phyloP scores from a whole-genome alignment of 768 basidiomycete genomes.

The Hygrocybe punicea region DNA sequence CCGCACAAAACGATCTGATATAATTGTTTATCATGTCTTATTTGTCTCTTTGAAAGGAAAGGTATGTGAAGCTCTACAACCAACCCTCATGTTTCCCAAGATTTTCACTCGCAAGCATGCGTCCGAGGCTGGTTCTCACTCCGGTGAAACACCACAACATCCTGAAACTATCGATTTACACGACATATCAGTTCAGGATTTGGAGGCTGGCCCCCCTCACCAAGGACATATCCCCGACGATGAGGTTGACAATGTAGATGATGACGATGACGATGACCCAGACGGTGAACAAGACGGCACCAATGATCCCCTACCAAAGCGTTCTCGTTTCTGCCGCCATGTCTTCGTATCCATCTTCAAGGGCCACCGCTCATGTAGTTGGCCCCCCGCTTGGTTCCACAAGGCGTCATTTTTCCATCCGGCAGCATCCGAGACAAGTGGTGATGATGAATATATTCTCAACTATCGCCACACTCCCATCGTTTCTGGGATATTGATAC shows the following conservation, averaged over 20 bases:
- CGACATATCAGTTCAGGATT: too few relatives aligned
- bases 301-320: constrained; percentile 3
- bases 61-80: too few relatives aligned
- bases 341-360: background rate
- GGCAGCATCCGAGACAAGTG: constrained; percentile 20
- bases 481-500: constrained; percentile 64
- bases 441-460: constrained; percentile 38
- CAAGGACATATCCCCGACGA: constrained; percentile 5
- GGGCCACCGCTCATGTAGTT: background rate
- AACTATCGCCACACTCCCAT: constrained; percentile 65
- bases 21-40: too few relatives aligned
- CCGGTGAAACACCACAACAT: too few relatives aligned
- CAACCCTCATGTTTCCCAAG: too few relatives aligned
- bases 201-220: background rate
- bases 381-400: constrained; percentile 11
- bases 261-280: background rate
- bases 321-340: constrained; percentile 9
- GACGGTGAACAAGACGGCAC: background rate
- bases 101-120: too few relatives aligned
- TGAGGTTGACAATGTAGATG: constrained; percentile 1
- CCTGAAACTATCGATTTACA: too few relatives aligned
- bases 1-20: background rate
- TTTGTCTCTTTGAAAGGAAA: too few relatives aligned
- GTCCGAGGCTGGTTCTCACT: too few relatives aligned
- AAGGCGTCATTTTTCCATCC: constrained; percentile 19